phyloP scores from a whole-genome alignment of 495 filamentous ascomycete genomes.

The Trichoderma orchidacearum region DNA sequence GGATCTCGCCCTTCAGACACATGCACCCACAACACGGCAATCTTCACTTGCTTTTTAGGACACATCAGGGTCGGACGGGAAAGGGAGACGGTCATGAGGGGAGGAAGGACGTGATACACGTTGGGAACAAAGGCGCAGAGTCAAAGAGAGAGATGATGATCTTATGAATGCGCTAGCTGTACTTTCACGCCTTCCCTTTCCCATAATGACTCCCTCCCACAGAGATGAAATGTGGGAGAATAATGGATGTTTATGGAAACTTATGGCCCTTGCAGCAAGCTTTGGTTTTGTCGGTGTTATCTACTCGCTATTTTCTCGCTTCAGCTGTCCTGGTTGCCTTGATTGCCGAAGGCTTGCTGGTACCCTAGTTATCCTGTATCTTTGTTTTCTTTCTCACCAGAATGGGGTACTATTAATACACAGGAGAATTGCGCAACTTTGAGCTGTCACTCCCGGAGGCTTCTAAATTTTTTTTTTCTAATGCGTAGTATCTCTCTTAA shows the following conservation, averaged over 20 bases:
- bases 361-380: neutral
- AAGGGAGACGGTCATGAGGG: neutral
- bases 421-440: neutral
- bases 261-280: neutral
- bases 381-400: neutral
- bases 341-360: neutral
- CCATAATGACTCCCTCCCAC: slow-evolving; percentile 1
- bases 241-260: neutral
- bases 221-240: neutral
- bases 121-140: neutral
- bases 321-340: neutral
- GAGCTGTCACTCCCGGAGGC: neutral
- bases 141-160: neutral
- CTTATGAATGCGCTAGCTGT: slow-evolving; percentile 1
- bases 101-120: neutral
- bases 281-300: neutral
- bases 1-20: slow-evolving; percentile 1
- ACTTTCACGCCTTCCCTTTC: slow-evolving; percentile 1
- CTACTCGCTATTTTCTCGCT: neutral
- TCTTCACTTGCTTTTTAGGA: slow-evolving; percentile 1
- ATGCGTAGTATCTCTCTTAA: neutral
- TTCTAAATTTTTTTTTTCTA: neutral
- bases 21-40: neutral
- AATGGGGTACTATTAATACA: neutral
- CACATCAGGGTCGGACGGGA: neutral